These are phyloP conservation scores for Piper betle DNA, from an alignment of 164 flowering plant species.

Conservation along the genomic window DNA sequence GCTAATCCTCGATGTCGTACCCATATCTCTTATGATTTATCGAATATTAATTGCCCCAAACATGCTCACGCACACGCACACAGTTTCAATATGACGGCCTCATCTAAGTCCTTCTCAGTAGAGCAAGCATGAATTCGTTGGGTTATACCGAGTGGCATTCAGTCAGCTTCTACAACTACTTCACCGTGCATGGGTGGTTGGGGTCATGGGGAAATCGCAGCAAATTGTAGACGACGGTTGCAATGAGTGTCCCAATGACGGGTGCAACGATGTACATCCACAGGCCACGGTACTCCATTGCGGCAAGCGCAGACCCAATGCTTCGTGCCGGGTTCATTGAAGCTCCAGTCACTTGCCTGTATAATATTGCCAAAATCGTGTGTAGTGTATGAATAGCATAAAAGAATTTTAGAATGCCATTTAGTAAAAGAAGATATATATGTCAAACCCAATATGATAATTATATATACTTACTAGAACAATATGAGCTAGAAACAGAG, in stretches of 20 bases:
- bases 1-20: too few species aligned
- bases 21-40: too few species aligned
- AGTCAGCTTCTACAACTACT: background rate
- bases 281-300: slow-evolving; percentile 3
- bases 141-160: too few species aligned
- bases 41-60: too few species aligned
- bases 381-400: background rate
- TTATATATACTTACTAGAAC: background rate
- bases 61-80: too few species aligned
- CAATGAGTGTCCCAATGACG: slow-evolving; percentile 7
- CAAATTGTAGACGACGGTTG: slow-evolving; percentile 4
- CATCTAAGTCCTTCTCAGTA: too few species aligned
- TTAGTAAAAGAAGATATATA: background rate
- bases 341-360: slow-evolving; percentile 20
- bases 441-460: background rate
- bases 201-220: background rate
- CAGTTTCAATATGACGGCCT: too few species aligned
- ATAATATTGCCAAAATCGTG: too few species aligned
- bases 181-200: background rate
- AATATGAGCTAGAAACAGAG: too few species aligned
- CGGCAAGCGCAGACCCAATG: slow-evolving; percentile 22
- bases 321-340: slow-evolving; percentile 37
- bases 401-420: background rate
- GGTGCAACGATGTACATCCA: slow-evolving; percentile 21
- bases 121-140: too few species aligned